A percentile compares a stretch with the other conserved stretches of the same genome.
Conservation (phyloP, 208 protist species). For the Herpetomonas samuelpessoai region DNA sequence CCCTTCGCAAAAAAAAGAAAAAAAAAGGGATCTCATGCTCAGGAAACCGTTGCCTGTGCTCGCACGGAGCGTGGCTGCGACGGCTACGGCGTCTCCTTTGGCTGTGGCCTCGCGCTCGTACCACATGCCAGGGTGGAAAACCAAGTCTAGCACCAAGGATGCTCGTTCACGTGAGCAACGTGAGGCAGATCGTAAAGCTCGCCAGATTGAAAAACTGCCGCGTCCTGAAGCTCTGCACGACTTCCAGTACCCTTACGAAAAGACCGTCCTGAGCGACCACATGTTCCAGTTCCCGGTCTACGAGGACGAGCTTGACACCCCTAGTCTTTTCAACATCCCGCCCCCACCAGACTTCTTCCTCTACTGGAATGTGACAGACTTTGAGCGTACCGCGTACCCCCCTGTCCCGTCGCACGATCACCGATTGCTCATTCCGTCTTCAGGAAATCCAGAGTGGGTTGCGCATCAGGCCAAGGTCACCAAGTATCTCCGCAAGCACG, state of each 20-base stretch:
- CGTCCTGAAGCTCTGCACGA: slow-evolving; percentile 80
- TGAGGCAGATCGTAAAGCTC: slow-evolving; percentile 78
- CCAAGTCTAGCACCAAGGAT: slow-evolving; percentile 79
- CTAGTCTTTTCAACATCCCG: slow-evolving; percentile 82
- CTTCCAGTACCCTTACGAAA: slow-evolving; percentile 91
- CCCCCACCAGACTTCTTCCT: slow-evolving; percentile 87
- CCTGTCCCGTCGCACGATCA: slow-evolving; percentile 65
- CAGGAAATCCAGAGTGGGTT: slow-evolving; percentile 33
- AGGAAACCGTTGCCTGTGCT: too few relatives aligned
- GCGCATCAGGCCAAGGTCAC: slow-evolving; percentile 46
- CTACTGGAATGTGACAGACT: slow-evolving; percentile 82
- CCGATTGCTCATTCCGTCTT: slow-evolving; percentile 57
- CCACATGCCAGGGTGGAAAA: slow-evolving; percentile 89
- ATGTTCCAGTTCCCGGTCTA: slow-evolving; percentile 92
- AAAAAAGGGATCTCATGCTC: too few relatives aligned
- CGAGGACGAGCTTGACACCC: slow-evolving; percentile 88
- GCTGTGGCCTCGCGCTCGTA: slow-evolving; percentile 18
- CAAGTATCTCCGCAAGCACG: slow-evolving; percentile 84
- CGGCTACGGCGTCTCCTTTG: not conserved
- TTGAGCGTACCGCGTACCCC: slow-evolving; percentile 83
- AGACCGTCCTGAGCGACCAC: slow-evolving; percentile 83
- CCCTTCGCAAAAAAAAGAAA: too few relatives aligned
- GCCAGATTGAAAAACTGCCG: slow-evolving; percentile 91
- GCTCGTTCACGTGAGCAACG: slow-evolving; percentile 81
- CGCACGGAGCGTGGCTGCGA: not conserved